Base-by-base conservation (phyloP, 78 protist genomes). In the Dictyostelium purpureum region DNA sequence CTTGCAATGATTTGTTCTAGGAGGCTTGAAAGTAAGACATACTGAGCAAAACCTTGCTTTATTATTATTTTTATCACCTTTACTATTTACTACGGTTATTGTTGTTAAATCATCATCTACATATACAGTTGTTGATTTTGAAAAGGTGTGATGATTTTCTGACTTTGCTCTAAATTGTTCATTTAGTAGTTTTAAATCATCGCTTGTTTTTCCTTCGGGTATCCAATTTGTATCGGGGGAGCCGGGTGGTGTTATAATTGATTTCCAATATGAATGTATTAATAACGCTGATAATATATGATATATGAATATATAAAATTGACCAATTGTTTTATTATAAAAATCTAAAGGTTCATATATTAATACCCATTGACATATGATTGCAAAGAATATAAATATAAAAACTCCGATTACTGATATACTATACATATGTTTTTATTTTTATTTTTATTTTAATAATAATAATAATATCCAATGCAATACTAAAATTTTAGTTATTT, bases 1-100 rank as follows among this genome's bases (percentile, higher is more conserved):
- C 21, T 74, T 16, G 93, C 99, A 98, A 80, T 98, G 99, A 56
- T 97, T 97, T 12, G 97, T 35, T 10, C 98, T 21, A 24, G 88
- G 95, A 67, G 95, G 95, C 61, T 90, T 90, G 11, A 74, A 71
- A 18, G 28, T 45, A 24, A 24, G n/a, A 82, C 95, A 90, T 35
- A 26, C 33, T 19, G 81, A 51, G 19, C 81, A 75, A 35, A 75
- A 75, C 52, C 45, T 75, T 33, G 57, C 35, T 75, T 75, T 51
- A 5, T 28, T 51, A 35, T 26, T 35, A 3, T 47, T 51, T 4
- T 24, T 75, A 19, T n/a, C 45, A 4, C n/a, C 26, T 28, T 45
- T 71, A 38, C 47, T 71, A 71, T 71, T 71, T n/a, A 71, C 40
- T 28, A 35, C 33, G 2, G 54, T 71, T n/a, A 45, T 45, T 45